A percentile compares a stretch with the other conserved stretches of the same genome.
Conservation (phyloP, 495 filamentous ascomycete species). For the Tuber aestivum region DNA sequence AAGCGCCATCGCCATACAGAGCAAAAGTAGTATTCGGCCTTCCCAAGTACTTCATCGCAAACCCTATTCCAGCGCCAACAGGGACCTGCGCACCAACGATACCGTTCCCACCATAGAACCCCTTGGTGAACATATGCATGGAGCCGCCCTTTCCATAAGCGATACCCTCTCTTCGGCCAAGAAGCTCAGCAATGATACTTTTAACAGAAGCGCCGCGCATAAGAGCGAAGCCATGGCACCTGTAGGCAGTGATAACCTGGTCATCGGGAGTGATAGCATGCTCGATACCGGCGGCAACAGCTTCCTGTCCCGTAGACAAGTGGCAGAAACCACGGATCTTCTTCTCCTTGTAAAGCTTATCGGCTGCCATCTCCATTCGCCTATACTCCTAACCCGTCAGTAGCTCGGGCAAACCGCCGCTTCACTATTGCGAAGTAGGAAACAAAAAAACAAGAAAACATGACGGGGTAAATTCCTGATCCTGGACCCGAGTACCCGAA, state of each 20-base stretch:
- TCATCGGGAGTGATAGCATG: conserved; percentile 85
- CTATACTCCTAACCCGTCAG: conserved; percentile 47
- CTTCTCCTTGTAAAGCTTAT: conserved; percentile 98
- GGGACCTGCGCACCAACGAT: conserved; percentile 99
- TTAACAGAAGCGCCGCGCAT: conserved; percentile 92
- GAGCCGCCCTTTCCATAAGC: conserved; percentile 97
- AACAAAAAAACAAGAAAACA: neutral
- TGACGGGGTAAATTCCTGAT: neutral
- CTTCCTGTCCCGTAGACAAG: conserved; percentile 94
- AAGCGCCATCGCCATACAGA: conserved; percentile 94
- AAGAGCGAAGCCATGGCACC: conserved; percentile 95
- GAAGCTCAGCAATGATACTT: conserved; percentile 91
- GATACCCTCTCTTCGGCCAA: conserved; percentile 91
- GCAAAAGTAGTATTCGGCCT: conserved; percentile 78
- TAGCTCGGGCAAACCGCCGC: neutral
- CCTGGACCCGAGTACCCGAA: conserved; percentile 19
- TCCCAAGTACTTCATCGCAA: conserved; percentile 89
- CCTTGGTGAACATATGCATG: conserved; percentile 99
- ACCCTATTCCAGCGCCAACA: conserved; percentile 92
- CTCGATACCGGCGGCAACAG: conserved; percentile 93
- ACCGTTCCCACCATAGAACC: conserved; percentile 97
- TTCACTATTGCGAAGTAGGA: neutral
- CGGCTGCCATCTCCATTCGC: conserved; percentile 99
- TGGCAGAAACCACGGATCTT: conserved; percentile 99
- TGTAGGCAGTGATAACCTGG: conserved; percentile 94